Base-by-base conservation (phyloP, 140 eudicot species). In the Cichorium intybus region DNA sequence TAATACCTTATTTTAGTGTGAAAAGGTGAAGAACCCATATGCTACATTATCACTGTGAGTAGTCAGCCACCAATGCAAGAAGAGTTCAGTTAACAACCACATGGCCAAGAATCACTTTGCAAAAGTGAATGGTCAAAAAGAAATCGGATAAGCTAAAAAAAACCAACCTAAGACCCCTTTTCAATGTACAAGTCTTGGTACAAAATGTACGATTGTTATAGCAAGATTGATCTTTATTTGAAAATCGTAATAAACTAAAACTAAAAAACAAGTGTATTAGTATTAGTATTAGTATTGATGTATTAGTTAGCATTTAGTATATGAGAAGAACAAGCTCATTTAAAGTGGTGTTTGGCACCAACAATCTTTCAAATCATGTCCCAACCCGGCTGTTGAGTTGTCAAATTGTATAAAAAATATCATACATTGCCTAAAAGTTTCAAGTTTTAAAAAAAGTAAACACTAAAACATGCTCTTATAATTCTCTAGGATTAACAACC, bases 31-130 rank as follows among this genome's bases (percentile, higher is more conserved):
- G 69, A 57, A 24, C 54, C 54, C 69, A 62, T 64, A 54, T 72
- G 59, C 34, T 10, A 24, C 16, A 37, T 24, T 7, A 24, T 23
- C 22, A 34, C 52, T 34, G 16, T 50, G 37, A 23, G 41, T 58
- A 52, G 21, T 6, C 7, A 73, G 66, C 54, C 72, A 67, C 75
- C 75, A 75, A 75, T 67, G 69, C 59, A 67, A 60, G 53, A 20
- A 66, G 64, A 50, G 69, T 58, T 47, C 55, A 71, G 73, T 73
- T 65, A 31, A 69, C 80, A 79, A 63, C 75, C 81, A 77, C 78
- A 65, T 69, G 81, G 63, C 68, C 50, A 46, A 72, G 89, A 64
- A 77, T 72, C 81, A 68, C 79, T 83, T 75, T 83, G 69, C 41
- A 33, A 78, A 86, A 72, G 80, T 57, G 5, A 62, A 64, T 53